Evolutionary conservation across 179 eudicot species (phyloP).

Genomic region (Drosera spatulata): DNA sequence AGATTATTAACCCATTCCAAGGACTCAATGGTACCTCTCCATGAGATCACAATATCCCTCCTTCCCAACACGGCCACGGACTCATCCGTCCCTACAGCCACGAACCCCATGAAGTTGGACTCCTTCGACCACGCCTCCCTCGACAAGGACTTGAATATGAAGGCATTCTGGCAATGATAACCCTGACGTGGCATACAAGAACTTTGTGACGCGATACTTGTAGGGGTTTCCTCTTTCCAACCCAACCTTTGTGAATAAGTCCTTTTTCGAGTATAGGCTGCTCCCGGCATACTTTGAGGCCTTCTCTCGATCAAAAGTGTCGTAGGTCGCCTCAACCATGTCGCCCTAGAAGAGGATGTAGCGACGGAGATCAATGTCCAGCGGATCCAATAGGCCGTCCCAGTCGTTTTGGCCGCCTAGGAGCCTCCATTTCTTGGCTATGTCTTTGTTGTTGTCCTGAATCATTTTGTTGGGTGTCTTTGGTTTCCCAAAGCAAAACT

Average conservation of each 20-base stretch:
- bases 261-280: conserved; percentile 19
- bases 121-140: conserved; percentile 19
- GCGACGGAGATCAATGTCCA: conserved; percentile 41
- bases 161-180: conserved; percentile 14
- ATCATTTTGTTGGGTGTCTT: neutral
- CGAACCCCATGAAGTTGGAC: conserved; percentile 63
- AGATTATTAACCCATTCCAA: conserved; percentile 62
- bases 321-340: conserved; percentile 12
- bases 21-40: conserved; percentile 53
- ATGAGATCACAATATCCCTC: conserved; percentile 56
- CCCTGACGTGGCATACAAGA: conserved; percentile 49
- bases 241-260: conserved; percentile 29
- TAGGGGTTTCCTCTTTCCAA: conserved; percentile 25
- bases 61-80: conserved; percentile 41
- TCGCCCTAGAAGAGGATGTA: conserved; percentile 20
- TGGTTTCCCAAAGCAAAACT: conserved; percentile 10
- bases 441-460: neutral
- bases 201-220: conserved; percentile 39
- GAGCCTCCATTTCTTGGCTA: conserved; percentile 37
- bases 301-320: conserved; percentile 11
- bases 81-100: conserved; percentile 62
- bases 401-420: conserved; percentile 48
- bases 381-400: conserved; percentile 42
- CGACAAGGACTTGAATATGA: conserved; percentile 9
- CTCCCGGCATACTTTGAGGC: conserved; percentile 18